Base-by-base conservation (phyloP, 495 filamentous ascomycete genomes). In the Podospora bellae-mahoneyi region DNA sequence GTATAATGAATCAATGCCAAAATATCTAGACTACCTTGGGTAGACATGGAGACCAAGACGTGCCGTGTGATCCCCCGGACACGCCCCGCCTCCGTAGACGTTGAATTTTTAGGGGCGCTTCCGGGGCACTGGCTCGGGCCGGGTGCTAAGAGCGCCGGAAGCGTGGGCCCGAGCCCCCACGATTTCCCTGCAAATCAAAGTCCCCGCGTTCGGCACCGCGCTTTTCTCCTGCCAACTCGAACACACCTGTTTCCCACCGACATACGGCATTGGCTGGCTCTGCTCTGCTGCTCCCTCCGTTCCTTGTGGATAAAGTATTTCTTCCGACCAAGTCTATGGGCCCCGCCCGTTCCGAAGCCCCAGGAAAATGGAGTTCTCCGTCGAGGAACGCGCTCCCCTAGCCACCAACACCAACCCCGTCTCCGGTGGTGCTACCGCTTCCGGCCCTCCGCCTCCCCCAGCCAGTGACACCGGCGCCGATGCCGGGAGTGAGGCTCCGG, bases 401-500 rank as follows among this genome's bases (percentile, higher is more conserved):
- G 48, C 64, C 64, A 27, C 48, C 63, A 5, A 56, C 63, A 20
- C 59, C 63, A 5, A 56, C 66, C 5, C 68, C 70, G 30, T 27
- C 62, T 53, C 19, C 62, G 55, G 55, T 58, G 55, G 55, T 58
- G 55, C 23, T 26, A 58, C 55, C n/a, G 55, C 55, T 26, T 58
- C 55, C 55, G 66, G 34, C 16, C 28, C 67, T 59, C 63, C 67
- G 16, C 60, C 64, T 9, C 60, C 67, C 5, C 68, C 72, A 30
- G 68, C 66, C 27, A 74, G 71, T 64, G 75, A 72, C 39, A 62
- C 74, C 44, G 73, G 73, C 0, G 72, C 69, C 13, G 72, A 76
- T 62, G 73, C 73, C 18, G 73, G 77, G 10, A 70, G 68, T 26
- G 77, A 79, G n/a, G 56, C 69, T 4, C 70, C 77, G 0, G 69